Evolutionary conservation across 257 asterid species (phyloP).

Genomic region (Pogostemon cablin): DNA sequence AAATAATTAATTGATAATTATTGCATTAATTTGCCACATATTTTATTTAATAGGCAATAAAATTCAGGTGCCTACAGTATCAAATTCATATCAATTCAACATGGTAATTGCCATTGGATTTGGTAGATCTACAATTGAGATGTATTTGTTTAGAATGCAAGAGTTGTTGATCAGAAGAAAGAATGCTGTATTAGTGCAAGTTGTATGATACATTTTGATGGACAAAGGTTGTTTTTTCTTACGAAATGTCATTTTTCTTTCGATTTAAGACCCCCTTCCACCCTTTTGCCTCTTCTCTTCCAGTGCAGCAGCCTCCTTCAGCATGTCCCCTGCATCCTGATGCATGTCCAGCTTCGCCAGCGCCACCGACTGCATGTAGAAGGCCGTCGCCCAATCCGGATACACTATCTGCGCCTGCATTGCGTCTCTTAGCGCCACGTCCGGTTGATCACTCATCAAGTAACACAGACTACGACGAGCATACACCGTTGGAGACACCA

Average conservation of each 20-base stretch:
- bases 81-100: too few species aligned
- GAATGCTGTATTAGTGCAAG: slow-evolving; percentile 29
- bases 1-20: too few species aligned
- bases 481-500: slow-evolving; percentile 89
- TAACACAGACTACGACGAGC: slow-evolving; percentile 86
- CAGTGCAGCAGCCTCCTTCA: slow-evolving; percentile 71
- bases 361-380: slow-evolving; percentile 92
- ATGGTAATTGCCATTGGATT: too few species aligned
- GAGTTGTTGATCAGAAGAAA: slow-evolving; percentile 5
- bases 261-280: slow-evolving; percentile 44
- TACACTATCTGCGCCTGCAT: slow-evolving; percentile 88
- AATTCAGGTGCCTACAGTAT: too few species aligned
- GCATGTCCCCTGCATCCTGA: slow-evolving; percentile 91
- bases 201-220: slow-evolving; percentile 32
- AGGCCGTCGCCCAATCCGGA: slow-evolving; percentile 89
- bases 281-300: slow-evolving; percentile 73
- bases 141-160: not conserved
- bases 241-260: not conserved
- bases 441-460: slow-evolving; percentile 86
- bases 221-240: not conserved
- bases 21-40: too few species aligned
- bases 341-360: slow-evolving; percentile 88
- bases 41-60: too few species aligned
- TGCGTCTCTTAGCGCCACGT: slow-evolving; percentile 83
- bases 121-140: not conserved